Evolutionary conservation across 805 yeast species (phyloP).

Genomic region (Danielia oregonensis): DNA sequence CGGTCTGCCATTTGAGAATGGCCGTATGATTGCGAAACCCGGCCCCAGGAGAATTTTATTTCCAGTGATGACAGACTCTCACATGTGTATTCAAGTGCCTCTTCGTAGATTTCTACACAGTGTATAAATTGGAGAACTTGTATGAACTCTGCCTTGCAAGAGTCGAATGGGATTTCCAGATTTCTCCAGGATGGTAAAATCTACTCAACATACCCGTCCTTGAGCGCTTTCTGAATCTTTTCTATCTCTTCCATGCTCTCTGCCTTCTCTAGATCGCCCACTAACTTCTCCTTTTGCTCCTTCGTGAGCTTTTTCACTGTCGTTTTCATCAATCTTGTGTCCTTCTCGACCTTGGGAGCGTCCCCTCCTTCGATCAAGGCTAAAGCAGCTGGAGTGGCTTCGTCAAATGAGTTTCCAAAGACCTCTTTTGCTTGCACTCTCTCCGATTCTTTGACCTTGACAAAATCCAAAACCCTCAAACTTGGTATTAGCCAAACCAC

Average conservation of each 20-base stretch:
- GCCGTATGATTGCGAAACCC: no score
- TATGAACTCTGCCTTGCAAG: no score
- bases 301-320: constrained; percentile 47
- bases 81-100: no score
- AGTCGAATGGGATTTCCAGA: no score
- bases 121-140: no score
- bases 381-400: constrained; percentile 28
- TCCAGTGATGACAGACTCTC: no score
- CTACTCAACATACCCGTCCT: constrained; percentile 9
- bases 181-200: no score
- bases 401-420: constrained; percentile 28
- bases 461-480: constrained; percentile 64
- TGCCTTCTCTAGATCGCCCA: constrained; percentile 56
- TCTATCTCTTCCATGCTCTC: constrained; percentile 72
- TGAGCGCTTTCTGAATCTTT: constrained; percentile 46
- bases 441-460: constrained; percentile 55
- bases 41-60: no score
- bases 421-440: constrained; percentile 40
- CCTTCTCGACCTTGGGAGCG: constrained; percentile 13
- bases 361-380: constrained; percentile 15
- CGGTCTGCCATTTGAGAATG: no score
- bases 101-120: no score
- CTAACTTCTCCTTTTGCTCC: constrained; percentile 49
- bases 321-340: constrained; percentile 29
- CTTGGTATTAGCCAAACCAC: constrained; percentile 62